Evolutionary conservation across 1,284 basidiomycete species (phyloP).

Genomic region (Ganoderma resinaceum): DNA sequence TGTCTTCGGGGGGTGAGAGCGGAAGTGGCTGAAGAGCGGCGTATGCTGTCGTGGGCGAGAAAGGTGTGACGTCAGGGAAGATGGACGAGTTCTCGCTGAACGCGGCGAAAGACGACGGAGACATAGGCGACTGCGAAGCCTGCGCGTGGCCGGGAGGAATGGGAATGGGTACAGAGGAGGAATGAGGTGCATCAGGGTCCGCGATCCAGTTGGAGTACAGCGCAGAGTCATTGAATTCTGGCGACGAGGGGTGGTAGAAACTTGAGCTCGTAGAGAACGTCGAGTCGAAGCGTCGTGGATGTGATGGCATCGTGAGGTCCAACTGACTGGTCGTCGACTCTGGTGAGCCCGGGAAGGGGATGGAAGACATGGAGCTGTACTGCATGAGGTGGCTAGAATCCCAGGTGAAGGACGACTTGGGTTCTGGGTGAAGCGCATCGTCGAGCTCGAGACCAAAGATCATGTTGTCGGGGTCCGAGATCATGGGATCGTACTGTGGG

Average conservation of each 20-base stretch:
- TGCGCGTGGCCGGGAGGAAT: slow-evolving; percentile 56
- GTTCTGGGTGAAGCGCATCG: slow-evolving; percentile 48
- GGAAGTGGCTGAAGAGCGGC: slow-evolving; percentile 67
- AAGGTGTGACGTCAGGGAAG: slow-evolving; percentile 55
- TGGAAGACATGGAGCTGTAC: slow-evolving; percentile 35
- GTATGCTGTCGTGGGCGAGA: slow-evolving; percentile 62
- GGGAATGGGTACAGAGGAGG: slow-evolving; percentile 58
- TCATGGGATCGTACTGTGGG: slow-evolving; percentile 45
- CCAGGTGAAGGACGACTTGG: slow-evolving; percentile 50
- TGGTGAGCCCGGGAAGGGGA: slow-evolving; percentile 43
- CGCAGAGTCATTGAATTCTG: slow-evolving; percentile 49
- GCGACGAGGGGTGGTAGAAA: slow-evolving; percentile 45
- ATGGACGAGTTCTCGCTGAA: slow-evolving; percentile 44
- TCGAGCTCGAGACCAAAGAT: slow-evolving; percentile 74
- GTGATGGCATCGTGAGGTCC: slow-evolving; percentile 31
- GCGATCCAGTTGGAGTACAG: slow-evolving; percentile 63
- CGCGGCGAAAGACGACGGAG: slow-evolving; percentile 36
- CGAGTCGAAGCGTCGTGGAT: slow-evolving; percentile 35
- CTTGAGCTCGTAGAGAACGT: slow-evolving; percentile 32
- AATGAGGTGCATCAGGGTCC: slow-evolving; percentile 60
- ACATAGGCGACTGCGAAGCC: slow-evolving; percentile 36
- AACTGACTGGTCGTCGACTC: slow-evolving; percentile 43
- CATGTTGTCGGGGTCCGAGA: slow-evolving; percentile 53
- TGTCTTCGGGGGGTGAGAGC: slow-evolving; percentile 55
- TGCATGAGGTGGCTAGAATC: slow-evolving; percentile 37